Conservation (phyloP, 805 yeast species). For the Candida boleticola region DNA sequence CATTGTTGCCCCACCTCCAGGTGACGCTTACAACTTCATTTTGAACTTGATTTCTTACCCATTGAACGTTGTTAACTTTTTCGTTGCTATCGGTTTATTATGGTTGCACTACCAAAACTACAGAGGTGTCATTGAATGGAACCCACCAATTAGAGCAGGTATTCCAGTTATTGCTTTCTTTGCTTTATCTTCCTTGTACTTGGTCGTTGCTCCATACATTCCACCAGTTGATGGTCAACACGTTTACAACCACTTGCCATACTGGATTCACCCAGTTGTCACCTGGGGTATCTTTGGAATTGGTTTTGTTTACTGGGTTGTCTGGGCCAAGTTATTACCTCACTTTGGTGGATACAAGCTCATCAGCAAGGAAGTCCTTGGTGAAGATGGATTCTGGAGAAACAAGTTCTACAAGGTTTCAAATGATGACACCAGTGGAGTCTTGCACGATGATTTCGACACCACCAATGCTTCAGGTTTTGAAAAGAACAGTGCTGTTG, state of each 20-base stretch:
- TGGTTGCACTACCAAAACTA: slow-evolving; percentile 51
- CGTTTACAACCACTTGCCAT: slow-evolving; percentile 70
- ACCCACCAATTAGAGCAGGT: slow-evolving; percentile 69
- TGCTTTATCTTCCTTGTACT: slow-evolving; percentile 60
- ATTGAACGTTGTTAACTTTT: slow-evolving; percentile 68
- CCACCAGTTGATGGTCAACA: slow-evolving; percentile 68
- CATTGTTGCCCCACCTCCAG: slow-evolving; percentile 74
- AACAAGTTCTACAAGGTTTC: slow-evolving; percentile 48
- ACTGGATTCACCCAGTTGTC: slow-evolving; percentile 79
- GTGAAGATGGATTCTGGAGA: slow-evolving; percentile 73
- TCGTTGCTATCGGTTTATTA: slow-evolving; percentile 61
- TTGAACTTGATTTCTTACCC: slow-evolving; percentile 80
- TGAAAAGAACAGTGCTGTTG: too few species aligned
- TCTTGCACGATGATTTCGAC: too few species aligned
- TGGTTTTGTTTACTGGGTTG: slow-evolving; percentile 65
- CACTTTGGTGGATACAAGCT: slow-evolving; percentile 49
- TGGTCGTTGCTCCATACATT: slow-evolving; percentile 74
- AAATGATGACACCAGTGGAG: background rate
- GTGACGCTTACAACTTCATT: slow-evolving; percentile 83
- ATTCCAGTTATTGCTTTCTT: slow-evolving; percentile 64
- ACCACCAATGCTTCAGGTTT: too few species aligned
- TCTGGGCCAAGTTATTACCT: slow-evolving; percentile 63
- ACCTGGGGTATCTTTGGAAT: slow-evolving; percentile 71
- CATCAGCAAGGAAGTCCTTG: slow-evolving; percentile 52
- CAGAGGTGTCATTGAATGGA: slow-evolving; percentile 57